Evolutionary conservation across 441 rosid genomes (phyloP), one percentile per base, ranked within the genome.

Genomic region (Jatropha podagrica): DNA sequence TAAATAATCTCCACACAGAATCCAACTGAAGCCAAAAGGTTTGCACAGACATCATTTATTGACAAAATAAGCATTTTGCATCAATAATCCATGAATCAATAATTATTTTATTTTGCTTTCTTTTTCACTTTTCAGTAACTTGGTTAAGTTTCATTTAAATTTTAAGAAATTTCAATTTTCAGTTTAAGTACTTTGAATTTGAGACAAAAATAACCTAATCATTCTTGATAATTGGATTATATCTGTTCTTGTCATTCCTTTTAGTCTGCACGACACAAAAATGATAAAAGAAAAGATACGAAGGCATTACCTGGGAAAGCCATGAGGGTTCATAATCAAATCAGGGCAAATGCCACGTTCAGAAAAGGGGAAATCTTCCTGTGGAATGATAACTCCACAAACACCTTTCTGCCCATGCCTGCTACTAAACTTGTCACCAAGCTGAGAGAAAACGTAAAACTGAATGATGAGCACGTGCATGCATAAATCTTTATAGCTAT

Each of bases 361-460:
- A 71, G 97, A 92, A 83, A 94, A 94, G 62, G 98, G 98, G 78
- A 94, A 90, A 79, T 94, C 99, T 89, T 96, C 99, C 79, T 96
- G 99, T 75, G 88, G 96, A 81, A 96, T 72, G 55, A 96, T 94
- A 77, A 91, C 91, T 71, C 99, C 99, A 83, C 98, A 94, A 4
- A 96, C 97, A 86, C 98, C 97, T 86, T 96, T 94, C 81, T 94
- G 97, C 74, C 99, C 98, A 85, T 96, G 99, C 78, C 98, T 90
- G 84, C 97, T 94, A 85, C 98, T 96, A 75, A 96, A 96, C 79
- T 94, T 96, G 89, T 96, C 99, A 65, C 99, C 99, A 71, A 96
- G 84, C 99, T 95, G 72, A 64, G 65, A 20, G 69, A 72, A 81
- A 62, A 51, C 63, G 46, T 37, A 59, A 59, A 64, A 54, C 56